Evolutionary conservation across 1,139 yeast species (phyloP), one percentile per base, ranked within the genome.

Genomic region (Zhuliangozyma blackwelliae): DNA sequence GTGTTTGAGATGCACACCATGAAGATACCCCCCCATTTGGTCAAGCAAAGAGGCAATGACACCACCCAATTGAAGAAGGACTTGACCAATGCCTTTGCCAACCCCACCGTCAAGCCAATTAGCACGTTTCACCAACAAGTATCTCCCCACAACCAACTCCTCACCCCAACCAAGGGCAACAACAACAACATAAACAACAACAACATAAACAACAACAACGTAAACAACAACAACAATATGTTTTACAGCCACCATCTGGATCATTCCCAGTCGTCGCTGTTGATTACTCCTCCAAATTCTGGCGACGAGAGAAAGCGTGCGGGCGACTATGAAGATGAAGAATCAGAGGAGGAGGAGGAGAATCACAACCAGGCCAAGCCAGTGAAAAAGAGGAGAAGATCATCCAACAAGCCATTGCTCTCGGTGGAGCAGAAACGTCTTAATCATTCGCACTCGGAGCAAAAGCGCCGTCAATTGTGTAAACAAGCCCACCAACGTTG

Each of bases 371-470:
- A 48, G 47, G 29, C 39, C 41, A 27, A 41, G 43, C 47, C 43
- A 21, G 34, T 38, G 3, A 55, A 52, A 36, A 64, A 61, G 47
- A 55, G 64, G 34, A 57, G 56, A 43, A 57, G 66, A 43, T 54
- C 63, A 13, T 50, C 61, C 12, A 57, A 62, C 46, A 76, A 66
- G 59, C 80, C 69, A n/a, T 55, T 68, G 10, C 65, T 84, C 21
- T 59, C 83, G 0, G 72, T 77, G 36, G 83, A 81, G 48, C 88
- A 85, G 53, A 83, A 82, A 51, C 69, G 92, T 38, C 55, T 70
- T 38, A 82, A 83, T 51, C 96, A 87, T 55, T 79, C 85, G 7
- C 68, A 77, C 34, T 78, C 86, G 36, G 96, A 87, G 56, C 88
- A 86, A 58, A 76, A 77, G 50, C 72, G 96, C 39, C 69, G 96